A percentile compares a stretch with the other conserved stretches of the same genome.
These are phyloP conservation scores for Elsinoe batatas DNA, from an alignment of 2,329 filamentous ascomycete species.

Conservation along the genomic window DNA sequence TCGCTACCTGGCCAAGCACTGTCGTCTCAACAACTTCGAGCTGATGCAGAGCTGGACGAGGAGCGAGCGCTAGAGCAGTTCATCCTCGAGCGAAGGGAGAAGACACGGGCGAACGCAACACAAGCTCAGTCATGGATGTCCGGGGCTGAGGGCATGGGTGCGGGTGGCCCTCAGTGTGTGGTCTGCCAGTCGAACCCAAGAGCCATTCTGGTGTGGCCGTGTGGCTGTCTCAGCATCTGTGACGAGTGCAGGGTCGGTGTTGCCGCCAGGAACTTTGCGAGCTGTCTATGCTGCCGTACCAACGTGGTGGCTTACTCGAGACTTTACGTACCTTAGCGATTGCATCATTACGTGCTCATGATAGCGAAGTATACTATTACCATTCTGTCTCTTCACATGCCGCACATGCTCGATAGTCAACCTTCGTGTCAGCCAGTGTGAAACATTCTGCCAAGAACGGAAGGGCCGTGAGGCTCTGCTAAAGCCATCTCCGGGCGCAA, in stretches of 20 bases:
- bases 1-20: conserved; percentile 26
- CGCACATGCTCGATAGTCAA: no score
- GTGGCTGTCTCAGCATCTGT: conserved; percentile 84
- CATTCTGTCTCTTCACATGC: no score
- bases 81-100: conserved; percentile 44
- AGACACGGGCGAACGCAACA: conserved; percentile 32
- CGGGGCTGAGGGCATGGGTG: conserved; percentile 64
- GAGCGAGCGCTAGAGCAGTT: conserved; percentile 49
- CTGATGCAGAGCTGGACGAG: conserved; percentile 44
- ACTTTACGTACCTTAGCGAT: conserved; percentile 66
- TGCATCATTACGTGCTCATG: not conserved
- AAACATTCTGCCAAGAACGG: not conserved
- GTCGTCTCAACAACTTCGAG: conserved; percentile 18
- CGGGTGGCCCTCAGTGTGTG: conserved; percentile 74
- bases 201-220: conserved; percentile 92
- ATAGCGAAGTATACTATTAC: not conserved
- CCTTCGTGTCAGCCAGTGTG: not conserved
- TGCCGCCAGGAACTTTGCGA: conserved; percentile 94
- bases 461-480: not conserved
- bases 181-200: conserved; percentile 82
- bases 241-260: conserved; percentile 90
- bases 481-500: not conserved
- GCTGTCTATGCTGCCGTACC: conserved; percentile 86
- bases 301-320: conserved; percentile 83
- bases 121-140: conserved; percentile 49